A percentile compares a stretch with the other conserved stretches of the same genome.
These are phyloP conservation scores for Paramecium caudatum DNA, from an alignment of 73 alveolate species.

Conservation along the genomic window DNA sequence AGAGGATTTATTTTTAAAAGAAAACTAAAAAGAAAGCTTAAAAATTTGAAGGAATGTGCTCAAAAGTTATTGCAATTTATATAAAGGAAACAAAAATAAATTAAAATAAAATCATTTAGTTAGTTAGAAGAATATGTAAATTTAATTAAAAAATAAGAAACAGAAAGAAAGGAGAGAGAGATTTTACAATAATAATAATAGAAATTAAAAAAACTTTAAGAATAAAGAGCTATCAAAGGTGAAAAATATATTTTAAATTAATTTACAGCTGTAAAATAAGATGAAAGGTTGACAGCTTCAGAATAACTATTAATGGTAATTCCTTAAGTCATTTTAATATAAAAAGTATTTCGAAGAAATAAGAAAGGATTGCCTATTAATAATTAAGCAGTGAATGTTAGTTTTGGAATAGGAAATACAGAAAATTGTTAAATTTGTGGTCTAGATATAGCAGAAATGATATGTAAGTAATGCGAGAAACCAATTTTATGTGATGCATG, in stretches of 20 bases:
- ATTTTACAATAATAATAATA: neutral
- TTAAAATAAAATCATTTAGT: neutral
- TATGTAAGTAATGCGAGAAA: constrained; percentile 38
- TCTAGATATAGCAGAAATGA: constrained; percentile 42
- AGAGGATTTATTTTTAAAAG: constrained; percentile 21
- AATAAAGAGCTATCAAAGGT: neutral
- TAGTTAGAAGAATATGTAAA: constrained; percentile 20
- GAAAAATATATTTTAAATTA: neutral
- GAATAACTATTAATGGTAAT: neutral
- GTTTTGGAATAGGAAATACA: neutral
- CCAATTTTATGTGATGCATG: constrained; percentile 45
- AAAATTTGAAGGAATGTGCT: constrained; percentile 6
- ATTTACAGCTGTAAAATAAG: neutral
- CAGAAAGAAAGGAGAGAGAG: constrained; percentile 16
- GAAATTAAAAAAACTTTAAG: constrained; percentile 2
- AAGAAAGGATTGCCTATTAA: neutral
- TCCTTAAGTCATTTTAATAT: neutral
- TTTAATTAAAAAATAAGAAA: neutral
- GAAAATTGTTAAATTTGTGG: constrained; percentile 32
- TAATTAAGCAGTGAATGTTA: constrained; percentile 47
- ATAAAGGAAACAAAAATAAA: neutral
- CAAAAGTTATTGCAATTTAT: neutral
- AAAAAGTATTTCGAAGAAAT: neutral
- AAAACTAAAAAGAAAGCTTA: neutral
- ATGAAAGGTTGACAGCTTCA: neutral